Evolutionary conservation across 2,329 filamentous ascomycete genomes (phyloP).

Genomic region (Fusarium hostae): DNA sequence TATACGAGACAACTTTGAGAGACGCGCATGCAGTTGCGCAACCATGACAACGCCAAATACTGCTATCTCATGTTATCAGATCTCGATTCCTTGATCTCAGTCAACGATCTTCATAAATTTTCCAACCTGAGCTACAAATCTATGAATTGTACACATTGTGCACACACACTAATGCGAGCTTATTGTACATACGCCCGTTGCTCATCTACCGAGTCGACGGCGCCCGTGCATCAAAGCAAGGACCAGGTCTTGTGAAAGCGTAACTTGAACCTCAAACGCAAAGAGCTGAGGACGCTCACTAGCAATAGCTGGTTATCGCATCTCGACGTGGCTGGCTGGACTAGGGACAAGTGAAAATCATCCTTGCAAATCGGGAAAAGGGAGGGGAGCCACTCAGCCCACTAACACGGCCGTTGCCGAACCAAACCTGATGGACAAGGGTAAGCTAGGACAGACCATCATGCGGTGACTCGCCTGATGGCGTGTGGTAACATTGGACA

Average conservation of each 20-base stretch:
- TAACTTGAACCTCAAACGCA: constrained; percentile 2
- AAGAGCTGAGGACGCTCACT: background rate
- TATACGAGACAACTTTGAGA: background rate
- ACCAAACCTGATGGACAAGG: constrained; percentile 35
- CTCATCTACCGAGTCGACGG: constrained; percentile 28
- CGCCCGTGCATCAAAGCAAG: constrained; percentile 24
- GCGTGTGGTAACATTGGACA: constrained; percentile 15
- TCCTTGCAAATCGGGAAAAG: constrained; percentile 29
- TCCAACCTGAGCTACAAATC: background rate
- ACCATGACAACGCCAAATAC: background rate
- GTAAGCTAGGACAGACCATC: constrained; percentile 27
- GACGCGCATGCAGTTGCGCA: background rate
- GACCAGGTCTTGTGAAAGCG: constrained; percentile 18
- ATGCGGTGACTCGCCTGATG: constrained; percentile 32
- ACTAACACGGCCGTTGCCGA: constrained; percentile 40
- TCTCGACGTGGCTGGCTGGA: constrained; percentile 26
- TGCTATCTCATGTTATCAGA: background rate
- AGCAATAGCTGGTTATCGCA: constrained; percentile 11
- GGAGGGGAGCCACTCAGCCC: constrained; percentile 27
- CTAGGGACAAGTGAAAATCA: constrained; percentile 14
- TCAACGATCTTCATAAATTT: background rate
- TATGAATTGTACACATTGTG: background rate
- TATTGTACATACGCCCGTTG: constrained; percentile 15
- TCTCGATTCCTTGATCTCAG: background rate
- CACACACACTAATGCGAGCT: constrained; percentile 17